These are phyloP conservation scores for Candida andamanensis DNA, from an alignment of 805 yeast genomes.

Conservation along the genomic window DNA sequence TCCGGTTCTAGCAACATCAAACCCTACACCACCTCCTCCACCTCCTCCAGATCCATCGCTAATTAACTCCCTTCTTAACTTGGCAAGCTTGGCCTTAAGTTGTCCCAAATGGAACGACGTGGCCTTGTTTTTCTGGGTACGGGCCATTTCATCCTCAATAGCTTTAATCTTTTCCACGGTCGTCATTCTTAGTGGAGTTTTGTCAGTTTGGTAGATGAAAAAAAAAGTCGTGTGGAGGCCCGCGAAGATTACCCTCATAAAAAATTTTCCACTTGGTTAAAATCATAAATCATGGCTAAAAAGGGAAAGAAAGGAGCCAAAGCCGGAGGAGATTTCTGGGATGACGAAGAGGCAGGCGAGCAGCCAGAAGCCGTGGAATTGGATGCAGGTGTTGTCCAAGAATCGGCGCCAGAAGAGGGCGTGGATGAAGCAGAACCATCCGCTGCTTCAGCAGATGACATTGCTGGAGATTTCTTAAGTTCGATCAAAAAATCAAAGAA, in stretches of 20 bases:
- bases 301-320: constrained; percentile 54
- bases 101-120: constrained; percentile 97
- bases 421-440: constrained; percentile 25
- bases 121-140: constrained; percentile 96
- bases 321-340: constrained; percentile 75
- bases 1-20: constrained; percentile 98
- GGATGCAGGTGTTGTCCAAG: constrained; percentile 3
- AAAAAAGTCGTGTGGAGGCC: too few relatives aligned
- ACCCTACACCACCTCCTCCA: constrained; percentile 91
- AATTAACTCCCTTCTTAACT: constrained; percentile 85
- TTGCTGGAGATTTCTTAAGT: constrained; percentile 71
- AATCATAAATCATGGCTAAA: constrained; percentile 50
- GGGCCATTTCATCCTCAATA: constrained; percentile 97
- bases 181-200: too few relatives aligned
- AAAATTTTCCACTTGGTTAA: too few relatives aligned
- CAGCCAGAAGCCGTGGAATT: constrained; percentile 3
- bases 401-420: constrained; percentile 27
- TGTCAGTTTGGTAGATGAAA: too few relatives aligned
- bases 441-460: constrained; percentile 18
- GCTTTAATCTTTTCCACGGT: constrained; percentile 64
- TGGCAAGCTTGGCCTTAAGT: constrained; percentile 93
- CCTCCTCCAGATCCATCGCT: constrained; percentile 48
- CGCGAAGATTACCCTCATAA: too few relatives aligned
- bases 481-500: constrained; percentile 78
- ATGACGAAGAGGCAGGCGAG: constrained; percentile 32